Conservation (phyloP, 2,329 filamentous ascomycete species). For the Pseudogymnoascus sp. region DNA sequence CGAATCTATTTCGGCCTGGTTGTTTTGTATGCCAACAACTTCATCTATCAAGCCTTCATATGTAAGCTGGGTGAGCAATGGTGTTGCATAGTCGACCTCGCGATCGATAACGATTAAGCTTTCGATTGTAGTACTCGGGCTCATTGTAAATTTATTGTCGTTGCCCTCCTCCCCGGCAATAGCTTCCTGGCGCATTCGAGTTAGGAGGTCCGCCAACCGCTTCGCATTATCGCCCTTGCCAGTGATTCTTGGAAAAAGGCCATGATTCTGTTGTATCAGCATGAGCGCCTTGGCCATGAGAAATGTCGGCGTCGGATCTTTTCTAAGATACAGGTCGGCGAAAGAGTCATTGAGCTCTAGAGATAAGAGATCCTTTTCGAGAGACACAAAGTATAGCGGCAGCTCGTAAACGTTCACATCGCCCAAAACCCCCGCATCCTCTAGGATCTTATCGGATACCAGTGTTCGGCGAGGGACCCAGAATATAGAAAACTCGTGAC, state of each 20-base stretch:
- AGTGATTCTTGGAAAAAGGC: conserved; percentile 86
- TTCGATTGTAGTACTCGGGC: conserved; percentile 81
- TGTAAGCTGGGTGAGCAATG: conserved; percentile 86
- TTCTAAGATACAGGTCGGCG: conserved; percentile 76
- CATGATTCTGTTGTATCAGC: conserved; percentile 84
- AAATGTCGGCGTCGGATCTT: conserved; percentile 86
- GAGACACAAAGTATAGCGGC: conserved; percentile 79
- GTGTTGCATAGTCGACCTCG: conserved; percentile 87
- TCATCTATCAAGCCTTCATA: conserved; percentile 97
- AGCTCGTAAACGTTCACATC: conserved; percentile 86
- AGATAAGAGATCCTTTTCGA: conserved; percentile 86
- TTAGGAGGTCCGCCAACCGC: conserved; percentile 74
- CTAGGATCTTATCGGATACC: conserved; percentile 82
- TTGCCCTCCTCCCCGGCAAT: conserved; percentile 64
- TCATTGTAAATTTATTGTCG: conserved; percentile 54
- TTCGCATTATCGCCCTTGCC: conserved; percentile 95
- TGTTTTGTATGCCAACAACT: conserved; percentile 82
- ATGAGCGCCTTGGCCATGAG: conserved; percentile 86
- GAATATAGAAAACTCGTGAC: conserved; percentile 94
- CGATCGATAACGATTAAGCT: conserved; percentile 92
- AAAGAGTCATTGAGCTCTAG: conserved; percentile 85
- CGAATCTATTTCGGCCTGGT: conserved; percentile 86
- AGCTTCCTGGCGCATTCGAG: conserved; percentile 86
- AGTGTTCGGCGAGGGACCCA: conserved; percentile 91
- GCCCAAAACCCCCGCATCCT: conserved; percentile 86